phyloP scores from a whole-genome alignment of 139 green algal genomes.

The Yamagishiella unicocca region DNA sequence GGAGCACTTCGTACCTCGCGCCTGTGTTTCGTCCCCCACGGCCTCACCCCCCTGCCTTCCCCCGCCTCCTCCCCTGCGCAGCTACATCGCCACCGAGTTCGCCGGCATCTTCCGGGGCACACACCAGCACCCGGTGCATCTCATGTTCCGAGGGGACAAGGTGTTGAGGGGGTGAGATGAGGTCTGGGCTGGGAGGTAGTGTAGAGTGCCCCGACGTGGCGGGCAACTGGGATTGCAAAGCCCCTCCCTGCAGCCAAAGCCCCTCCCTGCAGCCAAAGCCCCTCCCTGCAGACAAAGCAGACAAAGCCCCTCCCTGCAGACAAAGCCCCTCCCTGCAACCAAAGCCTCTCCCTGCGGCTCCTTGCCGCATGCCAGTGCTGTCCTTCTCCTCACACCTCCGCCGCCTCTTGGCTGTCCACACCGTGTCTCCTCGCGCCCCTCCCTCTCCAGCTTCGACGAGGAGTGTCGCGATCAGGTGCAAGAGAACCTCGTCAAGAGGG shows the following conservation, averaged over 20 bases:
- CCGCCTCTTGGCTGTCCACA: not conserved
- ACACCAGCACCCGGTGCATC: constrained; percentile 66
- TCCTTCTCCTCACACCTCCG: not conserved
- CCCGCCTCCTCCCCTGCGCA: not conserved
- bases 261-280: no score
- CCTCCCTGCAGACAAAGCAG: no score
- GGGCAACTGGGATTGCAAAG: no score
- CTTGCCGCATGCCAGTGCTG: not conserved
- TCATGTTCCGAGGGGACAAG: constrained; percentile 83
- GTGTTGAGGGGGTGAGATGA: constrained; percentile 71
- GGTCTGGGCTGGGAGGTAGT: not conserved
- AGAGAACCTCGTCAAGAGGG: constrained; percentile 70
- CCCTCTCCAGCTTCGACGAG: constrained; percentile 72
- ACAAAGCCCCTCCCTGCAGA: no score
- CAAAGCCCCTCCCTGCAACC: no score
- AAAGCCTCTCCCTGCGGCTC: no score
- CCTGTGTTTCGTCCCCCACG: not conserved
- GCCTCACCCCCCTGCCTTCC: not conserved
- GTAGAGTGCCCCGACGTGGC: no score
- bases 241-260: no score
- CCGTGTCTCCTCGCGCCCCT: no score
- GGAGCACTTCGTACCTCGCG: no score
- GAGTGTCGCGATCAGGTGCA: constrained; percentile 74
- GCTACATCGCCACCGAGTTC: constrained; percentile 98
- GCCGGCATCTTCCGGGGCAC: constrained; percentile 94